These are phyloP conservation scores for Sophora flavescens DNA, from an alignment of 306 rosid genomes.

Conservation along the genomic window DNA sequence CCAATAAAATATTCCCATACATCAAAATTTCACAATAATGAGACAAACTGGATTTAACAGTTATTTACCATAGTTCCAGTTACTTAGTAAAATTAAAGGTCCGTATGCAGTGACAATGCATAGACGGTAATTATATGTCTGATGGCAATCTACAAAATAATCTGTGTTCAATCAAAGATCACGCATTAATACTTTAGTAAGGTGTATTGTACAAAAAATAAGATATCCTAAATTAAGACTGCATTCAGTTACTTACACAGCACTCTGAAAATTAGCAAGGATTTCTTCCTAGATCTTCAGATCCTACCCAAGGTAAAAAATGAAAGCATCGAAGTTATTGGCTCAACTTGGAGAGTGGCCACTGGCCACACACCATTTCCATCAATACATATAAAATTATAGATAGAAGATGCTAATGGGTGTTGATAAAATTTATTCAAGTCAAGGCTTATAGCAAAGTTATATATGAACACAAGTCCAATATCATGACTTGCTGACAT, in stretches of 20 bases:
- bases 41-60: background rate
- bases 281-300: conserved; percentile 1
- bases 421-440: background rate
- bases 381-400: background rate
- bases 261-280: conserved; percentile 22
- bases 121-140: background rate
- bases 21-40: background rate
- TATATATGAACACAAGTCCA: conserved; percentile 2
- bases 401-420: background rate
- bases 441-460: background rate
- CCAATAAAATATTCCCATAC: conserved; percentile 5
- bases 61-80: background rate
- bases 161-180: background rate
- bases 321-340: conserved; percentile 1
- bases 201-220: background rate
- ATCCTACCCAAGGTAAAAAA: background rate
- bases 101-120: background rate
- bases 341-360: background rate
- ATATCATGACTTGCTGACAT: background rate
- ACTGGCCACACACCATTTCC: background rate
- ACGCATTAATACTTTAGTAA: background rate
- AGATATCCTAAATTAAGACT: conserved; percentile 20
- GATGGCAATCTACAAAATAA: background rate
- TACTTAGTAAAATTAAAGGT: background rate
- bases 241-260: conserved; percentile 3